phyloP scores from a whole-genome alignment of 2,329 filamentous ascomycete genomes.

The Cercospora sesami region DNA sequence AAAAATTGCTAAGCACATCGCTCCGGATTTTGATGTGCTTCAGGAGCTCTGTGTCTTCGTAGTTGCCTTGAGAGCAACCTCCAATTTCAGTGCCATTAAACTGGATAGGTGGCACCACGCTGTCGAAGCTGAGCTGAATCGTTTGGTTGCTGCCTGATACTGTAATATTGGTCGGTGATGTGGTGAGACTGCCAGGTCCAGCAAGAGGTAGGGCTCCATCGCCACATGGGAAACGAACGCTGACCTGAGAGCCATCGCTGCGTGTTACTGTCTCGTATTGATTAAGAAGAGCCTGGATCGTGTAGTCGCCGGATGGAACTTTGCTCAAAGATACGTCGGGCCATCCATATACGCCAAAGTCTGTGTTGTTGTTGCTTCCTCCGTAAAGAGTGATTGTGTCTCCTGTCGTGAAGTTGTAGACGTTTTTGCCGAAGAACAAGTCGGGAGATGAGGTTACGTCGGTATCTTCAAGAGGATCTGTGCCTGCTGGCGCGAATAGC shows the following conservation, averaged over 20 bases:
- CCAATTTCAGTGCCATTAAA: conserved; percentile 42
- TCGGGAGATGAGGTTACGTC: conserved; percentile 41
- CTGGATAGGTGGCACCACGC: conserved; percentile 29
- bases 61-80: conserved; percentile 44
- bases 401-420: conserved; percentile 32
- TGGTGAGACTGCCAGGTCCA: conserved; percentile 38
- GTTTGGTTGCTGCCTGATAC: conserved; percentile 37
- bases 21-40: conserved; percentile 45
- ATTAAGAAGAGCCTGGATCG: conserved; percentile 41
- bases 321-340: conserved; percentile 39
- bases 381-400: conserved; percentile 34
- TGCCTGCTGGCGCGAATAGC: conserved; percentile 40
- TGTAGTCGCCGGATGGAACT: conserved; percentile 38
- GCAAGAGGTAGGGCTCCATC: conserved; percentile 38
- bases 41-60: conserved; percentile 37
- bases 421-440: conserved; percentile 43
- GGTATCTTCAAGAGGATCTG: conserved; percentile 40
- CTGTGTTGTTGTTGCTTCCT: conserved; percentile 33
- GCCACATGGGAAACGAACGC: conserved; percentile 42
- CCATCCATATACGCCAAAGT: conserved; percentile 39
- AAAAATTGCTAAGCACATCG: conserved; percentile 40
- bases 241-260: conserved; percentile 42
- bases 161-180: conserved; percentile 30
- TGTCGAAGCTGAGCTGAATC: conserved; percentile 38
- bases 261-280: conserved; percentile 40